phyloP scores from a whole-genome alignment of 441 rosid genomes.

The Croton laevigatus region DNA sequence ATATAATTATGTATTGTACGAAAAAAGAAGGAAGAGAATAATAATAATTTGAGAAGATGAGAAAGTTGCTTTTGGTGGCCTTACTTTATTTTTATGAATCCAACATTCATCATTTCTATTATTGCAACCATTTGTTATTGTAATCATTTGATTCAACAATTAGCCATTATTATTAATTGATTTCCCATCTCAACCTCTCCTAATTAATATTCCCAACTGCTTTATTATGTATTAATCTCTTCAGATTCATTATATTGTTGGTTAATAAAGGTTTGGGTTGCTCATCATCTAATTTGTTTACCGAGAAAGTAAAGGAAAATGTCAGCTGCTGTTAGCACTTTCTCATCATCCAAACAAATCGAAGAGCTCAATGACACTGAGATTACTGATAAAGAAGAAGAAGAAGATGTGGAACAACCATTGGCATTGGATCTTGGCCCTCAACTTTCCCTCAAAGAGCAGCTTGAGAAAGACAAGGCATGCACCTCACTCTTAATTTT shows the following conservation, averaged over 20 bases:
- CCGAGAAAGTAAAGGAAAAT: constrained; percentile 3
- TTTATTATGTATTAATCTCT: background rate
- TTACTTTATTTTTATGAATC: background rate
- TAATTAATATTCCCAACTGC: background rate
- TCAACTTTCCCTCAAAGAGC: constrained; percentile 34
- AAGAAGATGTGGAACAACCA: background rate
- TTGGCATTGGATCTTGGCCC: constrained; percentile 27
- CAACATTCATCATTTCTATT: background rate
- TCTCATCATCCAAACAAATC: constrained; percentile 18
- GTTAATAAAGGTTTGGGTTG: too few species aligned
- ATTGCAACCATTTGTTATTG: background rate
- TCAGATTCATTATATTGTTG: background rate
- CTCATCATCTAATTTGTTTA: background rate
- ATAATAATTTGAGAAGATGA: background rate
- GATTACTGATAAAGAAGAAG: background rate
- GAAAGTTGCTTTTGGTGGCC: background rate
- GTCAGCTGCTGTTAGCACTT: constrained; percentile 22
- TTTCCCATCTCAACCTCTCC: background rate
- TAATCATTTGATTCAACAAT: too few species aligned
- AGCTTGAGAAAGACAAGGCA: constrained; percentile 39
- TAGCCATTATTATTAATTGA: too few species aligned
- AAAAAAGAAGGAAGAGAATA: background rate
- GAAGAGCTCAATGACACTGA: constrained; percentile 2
- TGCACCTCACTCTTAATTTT: background rate
- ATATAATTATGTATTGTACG: too few species aligned